These are phyloP conservation scores for Chaetomidium leptoderma DNA, from an alignment of 495 filamentous ascomycete species.

Conservation along the genomic window DNA sequence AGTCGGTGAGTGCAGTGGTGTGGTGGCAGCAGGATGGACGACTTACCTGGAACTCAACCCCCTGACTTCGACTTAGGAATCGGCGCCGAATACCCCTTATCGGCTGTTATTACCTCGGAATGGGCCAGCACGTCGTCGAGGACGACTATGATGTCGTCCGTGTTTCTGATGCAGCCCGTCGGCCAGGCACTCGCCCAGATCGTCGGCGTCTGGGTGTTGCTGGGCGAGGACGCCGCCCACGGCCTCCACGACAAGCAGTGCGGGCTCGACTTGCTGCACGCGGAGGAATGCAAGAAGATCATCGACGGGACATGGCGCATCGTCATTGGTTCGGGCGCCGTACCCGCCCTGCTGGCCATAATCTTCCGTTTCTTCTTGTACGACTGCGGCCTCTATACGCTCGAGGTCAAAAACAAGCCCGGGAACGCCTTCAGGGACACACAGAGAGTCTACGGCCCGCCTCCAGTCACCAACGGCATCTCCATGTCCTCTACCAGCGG, in stretches of 20 bases:
- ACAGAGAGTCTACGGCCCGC: constrained; percentile 49
- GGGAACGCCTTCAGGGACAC: constrained; percentile 60
- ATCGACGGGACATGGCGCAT: constrained; percentile 78
- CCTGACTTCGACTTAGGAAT: constrained; percentile 55
- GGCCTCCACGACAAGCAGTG: constrained; percentile 45
- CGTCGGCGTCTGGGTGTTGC: constrained; percentile 60
- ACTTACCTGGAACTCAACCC: constrained; percentile 33
- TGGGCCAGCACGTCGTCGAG: constrained; percentile 67
- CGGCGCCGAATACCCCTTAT: constrained; percentile 72
- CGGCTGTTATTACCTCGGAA: constrained; percentile 71
- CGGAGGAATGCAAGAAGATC: constrained; percentile 58
- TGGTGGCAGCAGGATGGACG: background rate
- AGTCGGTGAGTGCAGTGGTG: constrained; percentile 31
- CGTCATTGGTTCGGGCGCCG: constrained; percentile 67
- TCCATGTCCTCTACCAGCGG: constrained; percentile 59
- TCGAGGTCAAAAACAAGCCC: constrained; percentile 64
- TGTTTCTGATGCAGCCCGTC: constrained; percentile 77
- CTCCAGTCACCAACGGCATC: constrained; percentile 58
- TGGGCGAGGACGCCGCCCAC: constrained; percentile 62
- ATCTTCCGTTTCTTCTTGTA: constrained; percentile 77
- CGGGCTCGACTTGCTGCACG: constrained; percentile 44
- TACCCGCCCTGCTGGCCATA: constrained; percentile 65
- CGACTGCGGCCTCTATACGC: constrained; percentile 69
- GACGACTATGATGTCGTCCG: constrained; percentile 71
- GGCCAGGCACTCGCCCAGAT: constrained; percentile 66